Percentiles rank a stretch among this genome's conserved stretches.
phyloP scores from a whole-genome alignment of 2,329 filamentous ascomycete genomes.

The Stachybotrys chlorohalonatus region DNA sequence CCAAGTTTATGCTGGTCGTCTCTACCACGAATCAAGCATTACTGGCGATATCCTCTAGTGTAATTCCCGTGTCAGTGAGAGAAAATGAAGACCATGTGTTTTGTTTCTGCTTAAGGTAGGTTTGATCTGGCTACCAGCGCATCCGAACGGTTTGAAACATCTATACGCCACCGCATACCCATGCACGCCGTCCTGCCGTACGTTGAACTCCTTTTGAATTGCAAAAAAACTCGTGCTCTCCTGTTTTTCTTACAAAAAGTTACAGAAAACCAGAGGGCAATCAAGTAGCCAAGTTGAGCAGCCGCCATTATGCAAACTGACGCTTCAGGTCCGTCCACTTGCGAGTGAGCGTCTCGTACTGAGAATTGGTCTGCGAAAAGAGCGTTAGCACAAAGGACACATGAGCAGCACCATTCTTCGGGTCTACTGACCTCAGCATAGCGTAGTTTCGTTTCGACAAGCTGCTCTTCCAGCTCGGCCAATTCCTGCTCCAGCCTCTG shows the following conservation, averaged over 20 bases:
- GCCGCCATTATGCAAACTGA: conserved; percentile 35
- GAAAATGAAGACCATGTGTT: too few relatives aligned
- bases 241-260: conserved; percentile 7
- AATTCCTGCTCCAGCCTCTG: conserved; percentile 79
- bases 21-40: neutral
- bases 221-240: conserved; percentile 17
- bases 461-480: conserved; percentile 81
- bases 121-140: too few relatives aligned
- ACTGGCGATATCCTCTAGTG: too few relatives aligned
- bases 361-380: conserved; percentile 52
- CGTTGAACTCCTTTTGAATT: conserved; percentile 11
- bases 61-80: too few relatives aligned
- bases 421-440: conserved; percentile 73
- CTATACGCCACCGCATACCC: neutral
- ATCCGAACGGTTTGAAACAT: neutral
- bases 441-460: conserved; percentile 90
- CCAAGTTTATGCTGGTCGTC: neutral
- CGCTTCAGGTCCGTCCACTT: conserved; percentile 69
- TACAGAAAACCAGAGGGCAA: conserved; percentile 2
- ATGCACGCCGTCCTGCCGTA: neutral
- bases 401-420: neutral
- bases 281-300: neutral
- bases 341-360: conserved; percentile 63
- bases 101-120: too few relatives aligned
- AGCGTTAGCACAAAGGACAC: conserved; percentile 6